These are phyloP conservation scores for Neoarthrinium moseri DNA, from an alignment of 2,329 filamentous ascomycete species.

Conservation along the genomic window DNA sequence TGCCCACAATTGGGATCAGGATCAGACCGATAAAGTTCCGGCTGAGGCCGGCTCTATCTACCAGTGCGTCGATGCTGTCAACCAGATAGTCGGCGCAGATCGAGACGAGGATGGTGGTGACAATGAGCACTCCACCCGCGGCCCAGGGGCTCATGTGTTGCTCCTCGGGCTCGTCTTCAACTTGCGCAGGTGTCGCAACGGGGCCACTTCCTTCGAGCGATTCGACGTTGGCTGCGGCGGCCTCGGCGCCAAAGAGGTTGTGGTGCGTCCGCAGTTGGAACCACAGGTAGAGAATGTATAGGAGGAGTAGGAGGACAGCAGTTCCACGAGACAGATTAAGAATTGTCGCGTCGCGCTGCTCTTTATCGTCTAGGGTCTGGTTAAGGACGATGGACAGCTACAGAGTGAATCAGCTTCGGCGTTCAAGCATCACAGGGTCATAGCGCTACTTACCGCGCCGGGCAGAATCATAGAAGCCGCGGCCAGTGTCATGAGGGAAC, in stretches of 20 bases:
- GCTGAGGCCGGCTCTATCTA: conserved; percentile 68
- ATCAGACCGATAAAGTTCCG: conserved; percentile 81
- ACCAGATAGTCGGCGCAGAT: conserved; percentile 77
- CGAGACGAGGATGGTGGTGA: conserved; percentile 68
- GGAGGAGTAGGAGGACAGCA: conserved; percentile 68
- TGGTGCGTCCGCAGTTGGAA: conserved; percentile 78
- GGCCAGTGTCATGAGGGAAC: conserved; percentile 72
- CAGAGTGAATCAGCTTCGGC: not conserved
- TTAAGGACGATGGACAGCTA: conserved; percentile 67
- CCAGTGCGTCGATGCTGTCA: conserved; percentile 71
- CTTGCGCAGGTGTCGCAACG: conserved; percentile 2
- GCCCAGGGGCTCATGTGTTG: conserved; percentile 61
- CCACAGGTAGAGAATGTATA: conserved; percentile 74
- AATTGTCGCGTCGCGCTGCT: conserved; percentile 53
- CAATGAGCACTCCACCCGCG: conserved; percentile 64
- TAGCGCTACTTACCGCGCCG: conserved; percentile 53
- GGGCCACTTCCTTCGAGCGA: not conserved
- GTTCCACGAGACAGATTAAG: conserved; percentile 74
- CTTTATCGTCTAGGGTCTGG: conserved; percentile 24
- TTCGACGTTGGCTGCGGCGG: conserved; percentile 16
- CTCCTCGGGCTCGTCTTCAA: conserved; percentile 36
- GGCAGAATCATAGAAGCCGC: conserved; percentile 79
- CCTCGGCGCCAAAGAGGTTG: conserved; percentile 64
- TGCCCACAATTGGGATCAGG: conserved; percentile 76
- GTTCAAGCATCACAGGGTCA: not conserved